phyloP scores from a whole-genome alignment of 805 yeast genomes.

The Candida endomychidarum region DNA sequence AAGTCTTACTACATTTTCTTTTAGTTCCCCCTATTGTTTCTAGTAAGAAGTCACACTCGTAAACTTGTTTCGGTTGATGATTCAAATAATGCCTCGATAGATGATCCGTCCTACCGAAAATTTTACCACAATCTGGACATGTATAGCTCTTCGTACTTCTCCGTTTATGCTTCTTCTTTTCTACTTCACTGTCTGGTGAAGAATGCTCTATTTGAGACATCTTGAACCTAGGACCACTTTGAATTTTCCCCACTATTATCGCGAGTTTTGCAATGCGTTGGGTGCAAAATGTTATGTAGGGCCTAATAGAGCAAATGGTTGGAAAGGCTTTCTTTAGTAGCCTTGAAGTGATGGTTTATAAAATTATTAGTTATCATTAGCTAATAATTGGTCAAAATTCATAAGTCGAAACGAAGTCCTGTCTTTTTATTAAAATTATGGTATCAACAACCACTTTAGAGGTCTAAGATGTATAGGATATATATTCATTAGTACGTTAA shows the following conservation, averaged over 20 bases:
- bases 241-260: constrained; percentile 2
- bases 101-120: constrained; percentile 63
- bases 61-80: constrained; percentile 55
- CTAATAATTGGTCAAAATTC: no score
- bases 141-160: constrained; percentile 30
- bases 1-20: constrained; percentile 55
- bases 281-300: background rate
- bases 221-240: constrained; percentile 1
- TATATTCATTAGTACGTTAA: no score
- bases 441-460: no score
- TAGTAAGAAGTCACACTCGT: constrained; percentile 51
- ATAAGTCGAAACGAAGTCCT: no score
- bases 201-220: constrained; percentile 11
- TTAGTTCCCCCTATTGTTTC: constrained; percentile 40
- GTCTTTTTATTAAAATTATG: no score
- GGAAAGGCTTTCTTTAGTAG: no score
- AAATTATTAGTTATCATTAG: no score
- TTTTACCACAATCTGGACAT: constrained; percentile 50
- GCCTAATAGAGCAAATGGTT: no score
- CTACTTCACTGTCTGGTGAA: constrained; percentile 6
- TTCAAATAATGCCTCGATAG: constrained; percentile 62
- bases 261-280: background rate
- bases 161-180: constrained; percentile 9
- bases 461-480: background rate
- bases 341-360: no score